Conservation (phyloP, 225 moss, liverwort and hornwort genomes). For the Sphagnum tenellum region DNA sequence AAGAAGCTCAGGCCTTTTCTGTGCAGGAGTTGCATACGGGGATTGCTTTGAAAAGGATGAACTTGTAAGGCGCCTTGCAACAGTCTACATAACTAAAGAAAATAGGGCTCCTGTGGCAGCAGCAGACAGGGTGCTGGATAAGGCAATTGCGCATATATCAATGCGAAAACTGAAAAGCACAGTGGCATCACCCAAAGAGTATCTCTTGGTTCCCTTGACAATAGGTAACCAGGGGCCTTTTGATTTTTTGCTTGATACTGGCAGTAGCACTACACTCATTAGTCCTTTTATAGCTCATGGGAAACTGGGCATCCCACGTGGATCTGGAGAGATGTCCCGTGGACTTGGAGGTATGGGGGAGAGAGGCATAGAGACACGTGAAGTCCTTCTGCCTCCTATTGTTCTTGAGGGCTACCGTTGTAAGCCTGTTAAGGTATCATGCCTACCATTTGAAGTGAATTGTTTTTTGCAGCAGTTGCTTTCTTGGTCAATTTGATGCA, state of each 20-base stretch:
- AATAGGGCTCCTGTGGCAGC: conserved; percentile 28
- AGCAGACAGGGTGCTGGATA: conserved; percentile 17
- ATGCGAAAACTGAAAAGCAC: conserved; percentile 79
- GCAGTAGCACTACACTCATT: conserved; percentile 79
- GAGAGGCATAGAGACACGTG: conserved; percentile 54
- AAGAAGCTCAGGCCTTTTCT: not conserved
- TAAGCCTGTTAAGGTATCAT: conserved; percentile 55
- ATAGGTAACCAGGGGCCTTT: conserved; percentile 76
- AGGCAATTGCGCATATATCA: conserved; percentile 38
- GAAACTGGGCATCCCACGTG: conserved; percentile 47
- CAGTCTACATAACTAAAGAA: conserved; percentile 15
- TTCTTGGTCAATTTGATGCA: not conserved
- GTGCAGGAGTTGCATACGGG: conserved; percentile 60
- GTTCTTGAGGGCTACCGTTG: conserved; percentile 43
- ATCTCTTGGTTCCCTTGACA: conserved; percentile 74
- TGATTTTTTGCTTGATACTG: conserved; percentile 91
- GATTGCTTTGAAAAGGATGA: conserved; percentile 97
- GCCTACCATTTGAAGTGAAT: not conserved
- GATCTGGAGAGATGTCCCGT: conserved; percentile 57
- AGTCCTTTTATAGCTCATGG: conserved; percentile 60
- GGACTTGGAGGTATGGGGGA: conserved; percentile 73
- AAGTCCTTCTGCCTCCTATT: conserved; percentile 46
- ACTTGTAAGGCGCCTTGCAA: conserved; percentile 69
- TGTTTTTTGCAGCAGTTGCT: not conserved
- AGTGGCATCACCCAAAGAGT: conserved; percentile 75